phyloP scores from a whole-genome alignment of 495 filamentous ascomycete species.

The Filosporella fistucella region DNA sequence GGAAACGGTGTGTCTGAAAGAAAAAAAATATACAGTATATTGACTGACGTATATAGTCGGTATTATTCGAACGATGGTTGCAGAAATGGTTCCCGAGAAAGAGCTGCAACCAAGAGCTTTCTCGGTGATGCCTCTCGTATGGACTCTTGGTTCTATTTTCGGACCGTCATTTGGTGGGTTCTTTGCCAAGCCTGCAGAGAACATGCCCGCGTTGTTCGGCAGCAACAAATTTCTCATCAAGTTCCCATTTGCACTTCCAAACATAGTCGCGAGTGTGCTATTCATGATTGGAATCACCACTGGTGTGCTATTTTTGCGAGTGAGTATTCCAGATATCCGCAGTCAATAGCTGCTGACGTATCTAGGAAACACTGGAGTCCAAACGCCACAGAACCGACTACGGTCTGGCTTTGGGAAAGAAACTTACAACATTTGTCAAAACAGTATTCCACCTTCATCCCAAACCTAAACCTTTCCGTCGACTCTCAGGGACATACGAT shows the following conservation, averaged over 20 bases:
- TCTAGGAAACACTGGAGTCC: conserved; percentile 67
- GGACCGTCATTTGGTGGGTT: conserved; percentile 85
- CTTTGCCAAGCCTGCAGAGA: conserved; percentile 68
- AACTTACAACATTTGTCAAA: conserved; percentile 8
- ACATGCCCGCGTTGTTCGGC: conserved; percentile 63
- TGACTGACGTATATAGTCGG: conserved; percentile 38
- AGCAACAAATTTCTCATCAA: conserved; percentile 58
- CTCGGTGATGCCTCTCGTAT: conserved; percentile 78
- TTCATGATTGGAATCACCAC: conserved; percentile 69
- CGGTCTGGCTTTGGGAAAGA: conserved; percentile 60
- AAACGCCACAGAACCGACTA: conserved; percentile 61
- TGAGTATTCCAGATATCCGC: conserved; percentile 12
- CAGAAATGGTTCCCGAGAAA: conserved; percentile 74
- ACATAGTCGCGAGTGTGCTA: conserved; percentile 65
- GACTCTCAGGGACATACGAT: conserved; percentile 44
- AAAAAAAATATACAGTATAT: not conserved
- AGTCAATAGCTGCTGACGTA: not conserved
- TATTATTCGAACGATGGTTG: conserved; percentile 66
- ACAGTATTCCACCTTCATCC: conserved; percentile 9
- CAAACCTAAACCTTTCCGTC: conserved; percentile 11
- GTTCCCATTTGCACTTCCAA: conserved; percentile 81
- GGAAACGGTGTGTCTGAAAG: conserved; percentile 48
- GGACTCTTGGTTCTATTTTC: conserved; percentile 80
- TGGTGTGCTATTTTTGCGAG: conserved; percentile 65
- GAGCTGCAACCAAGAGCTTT: conserved; percentile 80